Conservation (phyloP, 768 basidiomycete species). For the Leccinellum rugosiceps region DNA sequence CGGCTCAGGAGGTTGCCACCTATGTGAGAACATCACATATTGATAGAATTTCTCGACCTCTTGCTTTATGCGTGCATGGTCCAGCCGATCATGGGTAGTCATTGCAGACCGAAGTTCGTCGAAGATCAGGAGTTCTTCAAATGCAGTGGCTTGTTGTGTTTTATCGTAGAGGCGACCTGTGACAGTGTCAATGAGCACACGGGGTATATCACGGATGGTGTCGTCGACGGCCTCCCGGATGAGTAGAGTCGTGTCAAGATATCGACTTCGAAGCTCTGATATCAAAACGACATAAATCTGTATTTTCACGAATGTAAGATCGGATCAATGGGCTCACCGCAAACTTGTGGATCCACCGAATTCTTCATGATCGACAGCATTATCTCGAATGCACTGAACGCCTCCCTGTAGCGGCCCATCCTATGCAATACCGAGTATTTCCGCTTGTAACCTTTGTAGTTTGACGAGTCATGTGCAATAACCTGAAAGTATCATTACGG, state of each 20-base stretch:
- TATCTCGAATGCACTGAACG: background rate
- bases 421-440: background rate
- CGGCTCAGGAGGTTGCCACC: background rate
- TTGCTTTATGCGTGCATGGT: background rate
- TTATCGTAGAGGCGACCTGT: background rate
- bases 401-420: background rate
- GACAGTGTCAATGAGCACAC: background rate
- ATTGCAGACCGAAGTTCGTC: background rate
- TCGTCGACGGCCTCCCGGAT: background rate
- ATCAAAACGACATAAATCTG: background rate
- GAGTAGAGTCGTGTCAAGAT: background rate
- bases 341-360: background rate
- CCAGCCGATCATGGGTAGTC: background rate
- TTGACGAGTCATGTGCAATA: background rate
- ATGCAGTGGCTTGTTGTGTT: background rate
- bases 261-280: background rate
- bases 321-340: background rate
- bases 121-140: background rate
- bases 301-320: background rate
- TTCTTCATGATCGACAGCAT: background rate
- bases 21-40: background rate
- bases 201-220: background rate
- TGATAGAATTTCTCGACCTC: background rate
- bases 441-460: background rate
- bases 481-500: background rate